Conservation (phyloP, 176 grass and related monocot species). For the Thinopyrum elongatum region DNA sequence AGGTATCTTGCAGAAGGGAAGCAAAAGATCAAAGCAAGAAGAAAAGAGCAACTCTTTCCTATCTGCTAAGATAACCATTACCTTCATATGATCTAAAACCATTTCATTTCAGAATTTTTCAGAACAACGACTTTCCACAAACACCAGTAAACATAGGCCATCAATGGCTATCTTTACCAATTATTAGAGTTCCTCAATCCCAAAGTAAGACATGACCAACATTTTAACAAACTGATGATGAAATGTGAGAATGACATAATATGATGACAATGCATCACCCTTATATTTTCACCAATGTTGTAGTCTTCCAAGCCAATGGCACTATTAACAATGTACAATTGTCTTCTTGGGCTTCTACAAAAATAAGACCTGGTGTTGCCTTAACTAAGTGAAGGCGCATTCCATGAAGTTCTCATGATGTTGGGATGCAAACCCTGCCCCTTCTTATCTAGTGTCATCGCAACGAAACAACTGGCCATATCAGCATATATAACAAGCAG, state of each 20-base stretch:
- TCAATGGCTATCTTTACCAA: too few species aligned
- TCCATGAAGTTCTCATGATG: constrained; percentile 57
- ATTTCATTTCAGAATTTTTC: too few species aligned
- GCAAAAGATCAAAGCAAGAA: too few species aligned
- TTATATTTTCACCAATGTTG: constrained; percentile 66
- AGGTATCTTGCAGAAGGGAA: too few species aligned
- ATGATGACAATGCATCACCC: constrained; percentile 71
- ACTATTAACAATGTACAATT: constrained; percentile 66
- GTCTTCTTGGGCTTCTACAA: constrained; percentile 68
- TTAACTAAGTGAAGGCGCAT: constrained; percentile 85
- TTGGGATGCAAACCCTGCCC: constrained; percentile 39
- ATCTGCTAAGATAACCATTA: too few species aligned
- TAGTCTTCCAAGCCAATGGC: constrained; percentile 98
- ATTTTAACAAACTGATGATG: neutral
- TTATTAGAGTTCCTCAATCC: too few species aligned
- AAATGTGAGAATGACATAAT: constrained; percentile 55
- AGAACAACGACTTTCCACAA: too few species aligned
- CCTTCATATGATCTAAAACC: too few species aligned
- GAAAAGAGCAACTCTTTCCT: too few species aligned
- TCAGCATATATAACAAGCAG: constrained; percentile 78
- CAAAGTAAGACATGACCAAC: too few species aligned
- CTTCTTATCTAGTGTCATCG: constrained; percentile 57
- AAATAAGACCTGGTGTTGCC: constrained; percentile 79
- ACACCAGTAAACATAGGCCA: too few species aligned
- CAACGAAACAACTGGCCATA: constrained; percentile 73